phyloP scores from a whole-genome alignment of 2,329 filamentous ascomycete genomes.

The Fusarium sp. region DNA sequence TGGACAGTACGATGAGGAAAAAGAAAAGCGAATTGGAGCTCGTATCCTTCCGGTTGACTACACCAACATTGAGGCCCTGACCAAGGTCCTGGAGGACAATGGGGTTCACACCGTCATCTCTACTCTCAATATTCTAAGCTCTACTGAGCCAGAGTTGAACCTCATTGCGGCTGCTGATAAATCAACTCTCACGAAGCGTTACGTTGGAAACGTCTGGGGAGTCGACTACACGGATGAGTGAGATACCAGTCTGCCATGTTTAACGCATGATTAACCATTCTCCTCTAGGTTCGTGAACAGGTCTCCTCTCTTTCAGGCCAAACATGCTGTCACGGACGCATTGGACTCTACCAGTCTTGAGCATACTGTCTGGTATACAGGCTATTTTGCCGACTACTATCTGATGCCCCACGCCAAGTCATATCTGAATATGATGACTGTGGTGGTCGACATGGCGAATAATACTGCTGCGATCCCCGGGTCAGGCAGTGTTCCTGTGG shows the following conservation, averaged over 20 bases:
- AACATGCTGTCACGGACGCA: background rate
- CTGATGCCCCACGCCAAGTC: background rate
- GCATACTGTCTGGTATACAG: background rate
- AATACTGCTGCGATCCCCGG: slow-evolving; percentile 35
- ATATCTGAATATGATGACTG: background rate
- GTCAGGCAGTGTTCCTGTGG: background rate
- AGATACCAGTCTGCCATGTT: background rate
- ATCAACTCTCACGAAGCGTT: slow-evolving; percentile 52
- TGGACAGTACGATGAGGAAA: background rate
- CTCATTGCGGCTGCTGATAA: slow-evolving; percentile 57
- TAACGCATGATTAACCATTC: background rate
- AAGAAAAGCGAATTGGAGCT: slow-evolving; percentile 29
- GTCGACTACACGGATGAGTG: slow-evolving; percentile 37
- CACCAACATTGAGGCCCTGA: slow-evolving; percentile 37
- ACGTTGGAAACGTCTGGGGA: slow-evolving; percentile 58
- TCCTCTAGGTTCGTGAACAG: background rate
- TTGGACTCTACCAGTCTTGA: slow-evolving; percentile 4
- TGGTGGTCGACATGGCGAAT: slow-evolving; percentile 52
- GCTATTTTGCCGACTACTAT: slow-evolving; percentile 8
- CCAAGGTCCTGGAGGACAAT: slow-evolving; percentile 47
- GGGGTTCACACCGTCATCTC: slow-evolving; percentile 60
- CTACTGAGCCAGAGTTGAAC: slow-evolving; percentile 45
- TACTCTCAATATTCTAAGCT: slow-evolving; percentile 45
- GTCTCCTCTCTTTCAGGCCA: background rate
- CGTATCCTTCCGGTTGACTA: slow-evolving; percentile 45